Evolutionary conservation across 2,329 filamentous ascomycete genomes (phyloP).

Genomic region (Pleoardoris graminearum): DNA sequence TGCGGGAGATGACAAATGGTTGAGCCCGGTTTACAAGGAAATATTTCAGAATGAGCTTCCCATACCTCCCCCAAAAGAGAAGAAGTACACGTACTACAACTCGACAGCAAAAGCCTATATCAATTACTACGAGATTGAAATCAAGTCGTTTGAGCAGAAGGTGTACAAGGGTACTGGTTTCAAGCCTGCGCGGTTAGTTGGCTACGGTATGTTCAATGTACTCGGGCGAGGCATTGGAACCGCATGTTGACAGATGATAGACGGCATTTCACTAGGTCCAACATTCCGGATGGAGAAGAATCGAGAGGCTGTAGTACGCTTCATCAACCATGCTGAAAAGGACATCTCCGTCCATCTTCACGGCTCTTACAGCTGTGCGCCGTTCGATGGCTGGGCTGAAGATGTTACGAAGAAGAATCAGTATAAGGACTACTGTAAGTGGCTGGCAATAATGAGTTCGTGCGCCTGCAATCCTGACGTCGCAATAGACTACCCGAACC

Average conservation of each 20-base stretch:
- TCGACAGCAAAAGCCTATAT: constrained; percentile 45
- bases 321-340: constrained; percentile 56
- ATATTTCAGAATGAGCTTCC: constrained; percentile 50
- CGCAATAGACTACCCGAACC: constrained; percentile 59
- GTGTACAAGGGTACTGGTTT: constrained; percentile 47
- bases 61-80: constrained; percentile 50
- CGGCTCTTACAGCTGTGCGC: constrained; percentile 50
- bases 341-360: constrained; percentile 60
- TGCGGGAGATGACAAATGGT: constrained; percentile 29
- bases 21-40: constrained; percentile 42
- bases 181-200: constrained; percentile 48
- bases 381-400: constrained; percentile 53
- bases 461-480: neutral
- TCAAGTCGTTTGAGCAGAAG: constrained; percentile 50
- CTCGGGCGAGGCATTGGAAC: neutral
- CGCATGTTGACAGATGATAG: neutral
- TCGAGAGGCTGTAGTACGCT: constrained; percentile 58
- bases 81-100: constrained; percentile 44
- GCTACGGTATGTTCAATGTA: constrained; percentile 47
- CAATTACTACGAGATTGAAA: constrained; percentile 53
- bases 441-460: neutral
- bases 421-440: constrained; percentile 52
- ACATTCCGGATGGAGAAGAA: constrained; percentile 56
- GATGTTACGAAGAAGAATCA: constrained; percentile 56
- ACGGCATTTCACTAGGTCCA: constrained; percentile 60